Evolutionary conservation across 441 rosid species (phyloP).

Genomic region (Corymbia citriodora): DNA sequence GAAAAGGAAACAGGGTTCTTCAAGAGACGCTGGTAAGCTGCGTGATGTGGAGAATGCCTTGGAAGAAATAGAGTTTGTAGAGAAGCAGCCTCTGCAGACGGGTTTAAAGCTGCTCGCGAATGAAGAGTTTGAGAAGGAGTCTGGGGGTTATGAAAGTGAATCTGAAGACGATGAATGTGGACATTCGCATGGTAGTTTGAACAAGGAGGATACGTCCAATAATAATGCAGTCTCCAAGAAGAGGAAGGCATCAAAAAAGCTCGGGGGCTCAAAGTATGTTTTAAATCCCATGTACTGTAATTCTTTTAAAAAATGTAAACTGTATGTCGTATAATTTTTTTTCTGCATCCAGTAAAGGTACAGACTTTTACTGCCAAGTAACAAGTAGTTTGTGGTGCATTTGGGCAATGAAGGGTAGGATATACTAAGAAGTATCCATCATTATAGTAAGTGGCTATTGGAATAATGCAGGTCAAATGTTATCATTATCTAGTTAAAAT

Average conservation of each 20-base stretch:
- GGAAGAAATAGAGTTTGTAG: constrained; percentile 27
- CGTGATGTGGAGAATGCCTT: constrained; percentile 22
- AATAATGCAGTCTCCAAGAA: constrained; percentile 47
- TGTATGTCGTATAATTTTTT: background rate
- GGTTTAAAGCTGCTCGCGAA: constrained; percentile 48
- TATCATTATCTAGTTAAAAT: background rate
- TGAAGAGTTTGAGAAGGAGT: constrained; percentile 64
- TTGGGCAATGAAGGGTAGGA: background rate
- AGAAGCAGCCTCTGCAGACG: constrained; percentile 18
- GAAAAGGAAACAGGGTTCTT: constrained; percentile 35
- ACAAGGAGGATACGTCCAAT: constrained; percentile 24
- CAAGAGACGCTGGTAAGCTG: constrained; percentile 20
- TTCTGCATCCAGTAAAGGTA: background rate
- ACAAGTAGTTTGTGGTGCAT: background rate
- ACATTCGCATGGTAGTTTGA: constrained; percentile 12
- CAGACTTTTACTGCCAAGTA: background rate
- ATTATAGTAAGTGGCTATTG: background rate
- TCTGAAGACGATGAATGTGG: constrained; percentile 31
- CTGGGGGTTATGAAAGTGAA: constrained; percentile 60
- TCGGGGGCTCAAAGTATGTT: constrained; percentile 49
- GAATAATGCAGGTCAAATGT: background rate
- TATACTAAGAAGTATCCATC: background rate
- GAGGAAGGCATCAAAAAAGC: constrained; percentile 66
- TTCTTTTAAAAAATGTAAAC: background rate
- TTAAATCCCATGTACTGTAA: background rate